Conservation (phyloP, 352 stramenopile species). For the Phytophthora quininea region DNA sequence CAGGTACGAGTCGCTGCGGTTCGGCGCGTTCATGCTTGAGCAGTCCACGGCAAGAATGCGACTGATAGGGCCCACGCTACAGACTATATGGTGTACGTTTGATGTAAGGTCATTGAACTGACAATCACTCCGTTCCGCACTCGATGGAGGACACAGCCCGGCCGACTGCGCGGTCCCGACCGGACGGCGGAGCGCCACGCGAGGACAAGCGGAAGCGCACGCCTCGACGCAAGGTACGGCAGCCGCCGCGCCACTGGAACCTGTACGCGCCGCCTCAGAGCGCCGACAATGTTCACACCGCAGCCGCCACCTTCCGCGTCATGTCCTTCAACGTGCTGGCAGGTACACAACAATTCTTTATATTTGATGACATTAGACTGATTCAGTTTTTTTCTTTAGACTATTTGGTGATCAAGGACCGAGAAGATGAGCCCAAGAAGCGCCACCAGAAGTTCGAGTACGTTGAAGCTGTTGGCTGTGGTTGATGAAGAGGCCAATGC, state of each 20-base stretch:
- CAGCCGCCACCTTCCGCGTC: conserved; percentile 59
- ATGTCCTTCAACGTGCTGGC: conserved; percentile 79
- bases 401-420: conserved; percentile 54
- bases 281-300: conserved; percentile 19
- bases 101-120: neutral
- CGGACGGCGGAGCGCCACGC: neutral
- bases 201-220: conserved; percentile 10
- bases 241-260: conserved; percentile 48
- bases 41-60: conserved; percentile 6
- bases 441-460: conserved; percentile 60
- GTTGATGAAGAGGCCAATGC: neutral
- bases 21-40: conserved; percentile 80
- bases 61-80: conserved; percentile 8
- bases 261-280: conserved; percentile 47
- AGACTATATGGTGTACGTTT: neutral
- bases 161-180: neutral
- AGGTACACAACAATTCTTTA: conserved; percentile 29
- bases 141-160: conserved; percentile 20
- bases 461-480: neutral
- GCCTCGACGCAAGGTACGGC: conserved; percentile 7
- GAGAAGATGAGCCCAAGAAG: conserved; percentile 32
- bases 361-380: neutral
- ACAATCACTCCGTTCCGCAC: conserved; percentile 8
- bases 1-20: conserved; percentile 85
- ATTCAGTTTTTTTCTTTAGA: conserved; percentile 35